Evolutionary conservation across 1,284 basidiomycete species (phyloP).

Genomic region (Veloporphyrellus conicus): DNA sequence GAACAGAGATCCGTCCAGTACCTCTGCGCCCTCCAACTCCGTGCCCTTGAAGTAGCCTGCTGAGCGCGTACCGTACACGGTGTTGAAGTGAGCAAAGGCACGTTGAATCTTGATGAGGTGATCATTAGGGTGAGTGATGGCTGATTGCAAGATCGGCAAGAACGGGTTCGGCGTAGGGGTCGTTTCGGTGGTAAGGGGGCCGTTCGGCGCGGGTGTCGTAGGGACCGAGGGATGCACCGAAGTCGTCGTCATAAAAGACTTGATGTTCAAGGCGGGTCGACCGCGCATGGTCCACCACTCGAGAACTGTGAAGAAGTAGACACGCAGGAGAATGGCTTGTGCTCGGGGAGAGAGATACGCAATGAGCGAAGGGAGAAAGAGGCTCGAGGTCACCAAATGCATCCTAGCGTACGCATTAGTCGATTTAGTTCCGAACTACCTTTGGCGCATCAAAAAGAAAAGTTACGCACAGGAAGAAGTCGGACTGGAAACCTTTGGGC

Average conservation of each 20-base stretch:
- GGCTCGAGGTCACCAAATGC: conserved; percentile 52
- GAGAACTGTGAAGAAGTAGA: conserved; percentile 40
- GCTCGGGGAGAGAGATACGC: conserved; percentile 37
- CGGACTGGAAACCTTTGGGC: conserved; percentile 6
- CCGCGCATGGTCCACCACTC: conserved; percentile 42
- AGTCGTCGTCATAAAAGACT: conserved; percentile 37
- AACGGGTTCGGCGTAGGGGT: conserved; percentile 30
- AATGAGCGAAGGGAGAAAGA: conserved; percentile 45
- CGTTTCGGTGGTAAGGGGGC: conserved; percentile 12
- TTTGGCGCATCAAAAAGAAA: background rate
- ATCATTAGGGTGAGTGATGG: conserved; percentile 31
- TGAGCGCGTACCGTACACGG: conserved; percentile 28
- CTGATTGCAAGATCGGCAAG: conserved; percentile 32
- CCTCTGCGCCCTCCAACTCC: conserved; percentile 34
- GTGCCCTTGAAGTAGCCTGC: conserved; percentile 35
- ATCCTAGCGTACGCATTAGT: conserved; percentile 35
- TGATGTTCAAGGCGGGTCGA: conserved; percentile 38
- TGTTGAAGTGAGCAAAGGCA: conserved; percentile 31
- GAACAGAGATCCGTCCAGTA: conserved; percentile 34
- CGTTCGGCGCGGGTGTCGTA: background rate
- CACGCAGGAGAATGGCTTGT: conserved; percentile 40
- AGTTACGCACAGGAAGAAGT: conserved; percentile 33
- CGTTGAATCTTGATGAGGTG: conserved; percentile 34
- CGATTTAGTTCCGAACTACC: background rate
- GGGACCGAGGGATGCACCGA: conserved; percentile 12